Conservation (phyloP, 495 filamentous ascomycete species). For the Daldinia caldariorum region DNA sequence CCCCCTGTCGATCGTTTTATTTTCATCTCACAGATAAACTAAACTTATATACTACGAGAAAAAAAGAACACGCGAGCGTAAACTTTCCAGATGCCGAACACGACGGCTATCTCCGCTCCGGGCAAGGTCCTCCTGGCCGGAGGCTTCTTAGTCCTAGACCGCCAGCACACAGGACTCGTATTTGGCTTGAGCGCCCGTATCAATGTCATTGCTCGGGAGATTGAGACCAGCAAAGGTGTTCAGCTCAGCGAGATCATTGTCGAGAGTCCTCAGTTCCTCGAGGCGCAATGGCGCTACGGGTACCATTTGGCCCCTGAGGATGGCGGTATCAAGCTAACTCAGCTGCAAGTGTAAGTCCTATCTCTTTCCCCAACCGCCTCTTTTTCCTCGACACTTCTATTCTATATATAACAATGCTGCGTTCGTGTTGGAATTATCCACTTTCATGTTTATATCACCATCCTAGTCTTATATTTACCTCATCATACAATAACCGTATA, state of each 20-base stretch:
- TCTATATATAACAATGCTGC: too few relatives aligned
- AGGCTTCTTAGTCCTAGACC: conserved; percentile 94
- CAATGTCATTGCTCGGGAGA: conserved; percentile 79
- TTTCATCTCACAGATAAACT: too few relatives aligned
- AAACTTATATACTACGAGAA: conserved; percentile 1
- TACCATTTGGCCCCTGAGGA: conserved; percentile 71
- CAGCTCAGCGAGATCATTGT: conserved; percentile 78
- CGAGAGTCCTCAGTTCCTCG: conserved; percentile 87
- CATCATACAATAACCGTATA: conserved; percentile 11
- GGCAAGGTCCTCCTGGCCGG: conserved; percentile 96
- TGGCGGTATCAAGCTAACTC: conserved; percentile 80
- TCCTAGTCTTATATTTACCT: conserved; percentile 21
- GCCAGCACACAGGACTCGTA: conserved; percentile 85
- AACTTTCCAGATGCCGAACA: conserved; percentile 41
- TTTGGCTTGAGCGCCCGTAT: conserved; percentile 95
- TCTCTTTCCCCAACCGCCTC: too few relatives aligned
- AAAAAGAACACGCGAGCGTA: conserved; percentile 26
- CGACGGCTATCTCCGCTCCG: conserved; percentile 81
- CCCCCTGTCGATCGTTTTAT: conserved; percentile 41
- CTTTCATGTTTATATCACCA: not conserved
- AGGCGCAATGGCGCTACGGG: conserved; percentile 86
- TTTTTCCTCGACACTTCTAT: too few relatives aligned
- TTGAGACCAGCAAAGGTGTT: conserved; percentile 65
- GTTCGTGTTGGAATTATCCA: not conserved
- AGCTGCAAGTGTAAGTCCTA: conserved; percentile 83